A percentile compares a stretch with the other conserved stretches of the same genome.
Conservation (phyloP, 352 stramenopile species). For the Thraustochytrium striatum region DNA sequence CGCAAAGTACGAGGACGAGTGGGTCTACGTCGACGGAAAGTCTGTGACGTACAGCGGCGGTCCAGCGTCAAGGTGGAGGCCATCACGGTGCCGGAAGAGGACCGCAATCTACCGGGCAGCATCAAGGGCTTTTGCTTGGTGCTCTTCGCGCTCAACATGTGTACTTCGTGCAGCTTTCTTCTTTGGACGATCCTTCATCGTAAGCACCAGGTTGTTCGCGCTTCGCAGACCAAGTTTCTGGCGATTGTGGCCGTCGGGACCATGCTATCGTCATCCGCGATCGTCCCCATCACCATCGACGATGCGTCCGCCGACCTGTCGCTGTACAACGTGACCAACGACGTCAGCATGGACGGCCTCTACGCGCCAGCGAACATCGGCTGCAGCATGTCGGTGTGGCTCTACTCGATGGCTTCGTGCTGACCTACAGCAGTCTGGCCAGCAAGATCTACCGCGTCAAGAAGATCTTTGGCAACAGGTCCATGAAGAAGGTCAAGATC, state of each 20-base stretch:
- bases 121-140: conserved; percentile 18
- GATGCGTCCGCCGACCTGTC: no score
- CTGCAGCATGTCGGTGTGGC: conserved; percentile 3
- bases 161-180: neutral
- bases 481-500: neutral
- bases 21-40: neutral
- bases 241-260: neutral
- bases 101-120: neutral
- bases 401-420: neutral
- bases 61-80: no score
- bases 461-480: neutral
- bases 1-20: neutral
- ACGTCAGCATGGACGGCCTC: neutral
- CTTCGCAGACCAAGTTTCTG: neutral
- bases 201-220: neutral
- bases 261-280: neutral
- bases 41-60: neutral
- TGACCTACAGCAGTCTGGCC: neutral
- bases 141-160: neutral
- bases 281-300: neutral
- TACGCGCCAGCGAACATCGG: neutral
- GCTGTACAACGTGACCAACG: neutral
- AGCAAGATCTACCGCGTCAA: neutral
- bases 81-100: neutral
- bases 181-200: neutral